Base-by-base conservation (phyloP, 2,329 filamentous ascomycete species). In the Diaporthe ilicicola region DNA sequence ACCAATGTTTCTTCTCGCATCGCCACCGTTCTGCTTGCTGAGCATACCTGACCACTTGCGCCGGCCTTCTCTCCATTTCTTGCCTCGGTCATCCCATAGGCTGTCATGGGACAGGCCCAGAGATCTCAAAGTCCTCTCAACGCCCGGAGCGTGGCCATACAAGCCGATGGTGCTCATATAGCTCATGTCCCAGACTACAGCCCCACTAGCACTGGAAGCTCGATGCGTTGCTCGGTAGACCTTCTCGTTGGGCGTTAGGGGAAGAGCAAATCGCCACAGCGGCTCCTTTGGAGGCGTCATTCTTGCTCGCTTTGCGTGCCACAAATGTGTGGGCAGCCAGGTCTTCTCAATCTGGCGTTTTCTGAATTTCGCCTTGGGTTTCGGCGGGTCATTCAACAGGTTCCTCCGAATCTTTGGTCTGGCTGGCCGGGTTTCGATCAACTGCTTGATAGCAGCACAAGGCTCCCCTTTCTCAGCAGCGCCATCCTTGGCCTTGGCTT, bases 261-360 rank as follows among this genome's bases (percentile, higher is more conserved):
- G 94, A 29, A 98, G 84, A 0, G 94, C 90, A 80, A 98, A 97
- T 50, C 94, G 89, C 96, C 96, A 99, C n/a, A 96, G 82, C 3
- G 94, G 92, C 54, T 92, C 87, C 61, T 89, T 91, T 0, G 93
- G 92, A 9, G 89, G 87, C 0, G 94, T 94, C 93, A 99, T 97
- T 72, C 89, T 92, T 27, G 96, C 94, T 72, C 96, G 87, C 81
- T 99, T 99, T 2, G 95, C 91, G 81, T 97, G 95, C 88, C 93
- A 99, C 74, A 97, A 83, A 80, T 99, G 96, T 8, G 96, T 98
- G 0, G 96, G 96, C 19, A 99, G 85, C 94, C 95, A 98, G 3
- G 93, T 94, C 84, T 98, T 98, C 80, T 93, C 87, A 55, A 92
- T 84, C 79, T 98, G 95, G 39, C 96, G 91, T 81, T 94, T 96